Percentiles rank a stretch among this genome's conserved stretches.
phyloP scores from a whole-genome alignment of 2,329 filamentous ascomycete genomes.

The Stagonosporopsis rhizophila region DNA sequence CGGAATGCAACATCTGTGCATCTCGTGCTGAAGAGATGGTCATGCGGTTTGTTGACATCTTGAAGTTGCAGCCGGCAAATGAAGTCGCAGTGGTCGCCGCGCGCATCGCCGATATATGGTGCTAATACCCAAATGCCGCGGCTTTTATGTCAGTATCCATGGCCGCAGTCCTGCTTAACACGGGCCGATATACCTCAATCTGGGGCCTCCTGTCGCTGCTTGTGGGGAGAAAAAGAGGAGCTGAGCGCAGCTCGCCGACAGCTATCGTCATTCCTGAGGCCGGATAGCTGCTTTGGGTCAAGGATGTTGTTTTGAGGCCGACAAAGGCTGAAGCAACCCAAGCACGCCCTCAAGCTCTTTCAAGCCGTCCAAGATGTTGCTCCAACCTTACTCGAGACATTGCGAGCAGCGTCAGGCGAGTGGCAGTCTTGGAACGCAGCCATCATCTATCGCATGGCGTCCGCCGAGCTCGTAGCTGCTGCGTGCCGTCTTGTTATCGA shows the following conservation, averaged over 20 bases:
- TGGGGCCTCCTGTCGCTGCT: constrained; percentile 4
- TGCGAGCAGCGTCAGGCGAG: constrained; percentile 6
- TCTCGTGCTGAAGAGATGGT: background rate
- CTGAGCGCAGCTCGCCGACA: constrained; percentile 3
- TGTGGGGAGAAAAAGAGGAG: constrained; percentile 17
- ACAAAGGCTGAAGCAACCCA: constrained; percentile 7
- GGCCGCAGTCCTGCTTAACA: constrained; percentile 4
- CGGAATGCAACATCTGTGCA: background rate
- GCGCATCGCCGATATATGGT: constrained; percentile 9
- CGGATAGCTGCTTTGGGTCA: constrained; percentile 2
- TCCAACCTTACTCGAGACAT: constrained; percentile 7
- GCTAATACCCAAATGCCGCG: constrained; percentile 15
- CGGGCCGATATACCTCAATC: constrained; percentile 13
- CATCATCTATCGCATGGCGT: constrained; percentile 14
- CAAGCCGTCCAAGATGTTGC: constrained; percentile 8
- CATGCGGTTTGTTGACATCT: background rate
- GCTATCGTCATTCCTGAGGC: constrained; percentile 2
- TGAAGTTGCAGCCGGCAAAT: constrained; percentile 8
- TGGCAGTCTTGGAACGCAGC: constrained; percentile 14
- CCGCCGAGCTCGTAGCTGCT: constrained; percentile 18
- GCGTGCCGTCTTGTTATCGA: constrained; percentile 10
- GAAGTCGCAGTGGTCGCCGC: background rate
- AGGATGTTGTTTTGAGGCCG: background rate
- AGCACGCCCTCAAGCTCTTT: constrained; percentile 14
- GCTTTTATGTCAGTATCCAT: constrained; percentile 7